phyloP scores from a whole-genome alignment of 106 monocot species.

The Acorus calamus region DNA sequence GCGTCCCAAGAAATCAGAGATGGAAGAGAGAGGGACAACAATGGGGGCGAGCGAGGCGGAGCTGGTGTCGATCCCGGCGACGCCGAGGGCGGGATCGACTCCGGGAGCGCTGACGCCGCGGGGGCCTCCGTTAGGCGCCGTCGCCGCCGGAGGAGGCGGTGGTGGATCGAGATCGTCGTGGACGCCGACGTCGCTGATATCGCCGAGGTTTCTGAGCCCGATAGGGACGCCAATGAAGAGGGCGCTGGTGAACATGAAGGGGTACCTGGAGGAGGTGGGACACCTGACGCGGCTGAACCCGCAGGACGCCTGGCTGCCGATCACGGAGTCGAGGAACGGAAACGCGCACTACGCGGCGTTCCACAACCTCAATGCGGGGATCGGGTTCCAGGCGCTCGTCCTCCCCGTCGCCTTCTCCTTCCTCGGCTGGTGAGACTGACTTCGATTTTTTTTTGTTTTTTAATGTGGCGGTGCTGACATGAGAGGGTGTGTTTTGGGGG shows the following conservation, averaged over 20 bases:
- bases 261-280: conserved; percentile 89
- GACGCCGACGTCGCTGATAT: conserved; percentile 35
- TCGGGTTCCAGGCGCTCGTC: conserved; percentile 91
- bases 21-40: conserved; percentile 11
- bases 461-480: no score
- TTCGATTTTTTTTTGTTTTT: no score
- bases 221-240: conserved; percentile 63
- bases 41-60: conserved; percentile 32
- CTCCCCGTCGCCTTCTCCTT: conserved; percentile 84
- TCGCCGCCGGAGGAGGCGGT: background rate
- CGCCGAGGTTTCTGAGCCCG: conserved; percentile 55
- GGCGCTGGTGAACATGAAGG: conserved; percentile 63
- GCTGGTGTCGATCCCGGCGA: conserved; percentile 84
- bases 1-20: background rate
- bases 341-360: conserved; percentile 95
- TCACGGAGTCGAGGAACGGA: conserved; percentile 84
- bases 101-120: conserved; percentile 44
- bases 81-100: conserved; percentile 47
- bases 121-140: conserved; percentile 13
- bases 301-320: conserved; percentile 94
- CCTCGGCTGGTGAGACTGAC: conserved; percentile 70
- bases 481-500: no score
- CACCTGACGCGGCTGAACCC: conserved; percentile 94
- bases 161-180: conserved; percentile 30
- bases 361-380: conserved; percentile 84